phyloP scores from a whole-genome alignment of 768 basidiomycete genomes.

The Lyophyllum semitale region DNA sequence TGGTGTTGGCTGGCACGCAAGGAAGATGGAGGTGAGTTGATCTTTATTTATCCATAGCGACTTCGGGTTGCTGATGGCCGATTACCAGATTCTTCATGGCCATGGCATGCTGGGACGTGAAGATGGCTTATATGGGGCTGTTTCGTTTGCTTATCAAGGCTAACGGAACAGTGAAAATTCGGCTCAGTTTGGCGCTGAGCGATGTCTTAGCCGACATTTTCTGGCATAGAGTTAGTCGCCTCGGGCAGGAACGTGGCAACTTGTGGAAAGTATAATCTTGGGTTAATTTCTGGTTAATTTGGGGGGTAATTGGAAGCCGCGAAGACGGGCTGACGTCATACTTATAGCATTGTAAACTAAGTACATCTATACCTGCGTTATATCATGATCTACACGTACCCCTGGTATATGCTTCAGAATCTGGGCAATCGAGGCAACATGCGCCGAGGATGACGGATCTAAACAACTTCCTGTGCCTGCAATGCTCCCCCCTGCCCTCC shows the following conservation, averaged over 20 bases:
- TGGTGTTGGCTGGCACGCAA: slow-evolving; percentile 91
- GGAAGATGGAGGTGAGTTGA: slow-evolving; percentile 92
- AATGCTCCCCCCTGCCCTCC: no score
- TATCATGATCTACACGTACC: neutral
- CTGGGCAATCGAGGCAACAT: no score
- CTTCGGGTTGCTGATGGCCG: neutral
- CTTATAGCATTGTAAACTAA: neutral
- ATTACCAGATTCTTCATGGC: slow-evolving; percentile 73
- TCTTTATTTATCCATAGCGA: neutral
- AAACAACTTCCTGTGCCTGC: no score
- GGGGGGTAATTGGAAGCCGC: neutral
- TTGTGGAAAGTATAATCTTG: neutral
- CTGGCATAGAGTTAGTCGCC: neutral
- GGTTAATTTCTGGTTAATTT: neutral
- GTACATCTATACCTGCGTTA: neutral
- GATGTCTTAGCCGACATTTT: neutral
- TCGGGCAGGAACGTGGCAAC: neutral
- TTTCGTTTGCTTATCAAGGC: slow-evolving; percentile 93
- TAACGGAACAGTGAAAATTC: slow-evolving; percentile 28
- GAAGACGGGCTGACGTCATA: neutral
- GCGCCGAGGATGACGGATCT: no score
- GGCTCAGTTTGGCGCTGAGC: neutral
- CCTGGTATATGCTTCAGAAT: no score
- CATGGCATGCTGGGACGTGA: slow-evolving; percentile 90
- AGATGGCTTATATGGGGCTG: slow-evolving; percentile 92